These are phyloP conservation scores for Mycena alexandri DNA, from an alignment of 768 basidiomycete species.

Conservation along the genomic window DNA sequence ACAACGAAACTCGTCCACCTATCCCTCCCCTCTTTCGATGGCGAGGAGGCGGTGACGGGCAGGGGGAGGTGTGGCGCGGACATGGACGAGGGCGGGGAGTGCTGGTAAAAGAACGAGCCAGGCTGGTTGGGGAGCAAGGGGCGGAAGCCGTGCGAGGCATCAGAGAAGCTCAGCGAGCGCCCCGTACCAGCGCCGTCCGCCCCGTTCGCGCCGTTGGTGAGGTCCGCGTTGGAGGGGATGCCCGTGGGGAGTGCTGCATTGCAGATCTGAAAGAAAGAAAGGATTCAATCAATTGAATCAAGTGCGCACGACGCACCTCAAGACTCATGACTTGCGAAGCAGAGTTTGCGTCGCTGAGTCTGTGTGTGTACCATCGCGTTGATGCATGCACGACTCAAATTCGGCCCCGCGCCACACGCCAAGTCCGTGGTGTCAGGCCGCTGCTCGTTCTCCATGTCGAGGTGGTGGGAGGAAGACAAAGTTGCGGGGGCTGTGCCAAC, in stretches of 20 bases:
- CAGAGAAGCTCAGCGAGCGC: conserved; percentile 26
- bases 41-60: conserved; percentile 40
- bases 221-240: conserved; percentile 55
- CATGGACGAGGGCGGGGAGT: conserved; percentile 30
- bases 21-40: not conserved
- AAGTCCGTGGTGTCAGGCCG: too few relatives aligned
- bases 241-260: conserved; percentile 68
- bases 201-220: conserved; percentile 27
- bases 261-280: too few relatives aligned
- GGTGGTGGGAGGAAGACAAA: too few relatives aligned
- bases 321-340: too few relatives aligned
- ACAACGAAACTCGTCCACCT: conserved; percentile 28
- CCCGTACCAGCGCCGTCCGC: conserved; percentile 10
- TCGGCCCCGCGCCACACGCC: too few relatives aligned
- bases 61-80: conserved; percentile 47
- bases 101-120: conserved; percentile 43
- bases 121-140: conserved; percentile 9
- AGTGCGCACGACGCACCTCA: too few relatives aligned
- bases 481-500: too few relatives aligned
- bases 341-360: too few relatives aligned
- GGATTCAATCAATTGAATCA: too few relatives aligned
- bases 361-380: too few relatives aligned
- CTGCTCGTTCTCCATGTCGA: too few relatives aligned
- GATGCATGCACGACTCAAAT: too few relatives aligned
- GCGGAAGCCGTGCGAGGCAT: conserved; percentile 17